Evolutionary conservation across 352 stramenopile genomes (phyloP), one percentile per base, ranked within the genome.

Genomic region (Phytophthora hybrid): DNA sequence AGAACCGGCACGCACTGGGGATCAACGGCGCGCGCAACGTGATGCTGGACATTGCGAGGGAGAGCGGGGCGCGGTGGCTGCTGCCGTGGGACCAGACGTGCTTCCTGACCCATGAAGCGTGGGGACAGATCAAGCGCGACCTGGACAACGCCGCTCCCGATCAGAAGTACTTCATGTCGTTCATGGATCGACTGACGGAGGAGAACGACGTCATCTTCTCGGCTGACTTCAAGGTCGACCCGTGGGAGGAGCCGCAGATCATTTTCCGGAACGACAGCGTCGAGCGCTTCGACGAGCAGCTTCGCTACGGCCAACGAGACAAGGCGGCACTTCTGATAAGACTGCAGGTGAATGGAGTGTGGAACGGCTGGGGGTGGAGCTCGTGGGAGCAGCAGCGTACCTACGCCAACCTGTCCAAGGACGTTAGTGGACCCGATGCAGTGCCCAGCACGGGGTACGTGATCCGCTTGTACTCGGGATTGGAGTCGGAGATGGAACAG

Each of bases 31-130:
- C 81, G 29, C 77, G 81, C 1, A 90, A 90, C 39, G 44, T 69
- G 9, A 90, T 90, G 79, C 47, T 88, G 10, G 79, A 80, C 18
- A 76, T 88, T 39, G 81, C 81, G 2, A 57, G 39, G 13, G 29
- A 63, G 0, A 73, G 71, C 41, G 79, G 81, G 14, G 81, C 79
- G 39, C 75, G 63, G 18, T 90, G 83, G 83, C 63, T 90, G 21
- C 18, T 90, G 10, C 80, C 82, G 0, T 90, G 82, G 81, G 83
- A 88, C 61, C 81, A 90, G 63, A 84, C 80, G 39, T 86, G 81
- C 47, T 90, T 86, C 51, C 49, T 90, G 4, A 84, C 79, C 5
- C 60, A 57, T 0, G 68, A 78, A 18, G 81, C 83, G 14, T 90
- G 83, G 83, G 51, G 49, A 1, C 77, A 77, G 46, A 86, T 90